Percentiles rank a stretch among this genome's conserved stretches.
Evolutionary conservation across 2,329 filamentous ascomycete species (phyloP).

Genomic region (Aspergillus sp.): DNA sequence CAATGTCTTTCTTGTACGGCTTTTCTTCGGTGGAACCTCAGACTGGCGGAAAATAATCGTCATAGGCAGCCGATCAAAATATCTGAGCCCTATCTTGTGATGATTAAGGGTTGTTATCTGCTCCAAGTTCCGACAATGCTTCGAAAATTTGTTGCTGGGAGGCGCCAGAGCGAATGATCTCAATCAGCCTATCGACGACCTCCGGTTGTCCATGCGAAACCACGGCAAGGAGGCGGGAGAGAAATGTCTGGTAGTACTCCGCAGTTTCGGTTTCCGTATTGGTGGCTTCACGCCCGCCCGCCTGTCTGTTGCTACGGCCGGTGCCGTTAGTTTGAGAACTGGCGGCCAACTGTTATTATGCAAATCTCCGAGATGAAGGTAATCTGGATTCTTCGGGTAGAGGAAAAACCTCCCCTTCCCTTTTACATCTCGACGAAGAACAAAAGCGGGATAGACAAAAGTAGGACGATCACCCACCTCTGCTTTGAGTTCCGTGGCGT

Average conservation of each 20-base stretch:
- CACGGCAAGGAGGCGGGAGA: slow-evolving; percentile 25
- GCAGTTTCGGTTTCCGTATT: slow-evolving; percentile 10
- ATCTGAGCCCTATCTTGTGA: not conserved
- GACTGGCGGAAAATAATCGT: not conserved
- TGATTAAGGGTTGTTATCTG: not conserved
- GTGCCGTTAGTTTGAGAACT: slow-evolving; percentile 11
- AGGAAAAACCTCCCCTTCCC: not conserved
- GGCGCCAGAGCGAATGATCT: slow-evolving; percentile 30
- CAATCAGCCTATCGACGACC: slow-evolving; percentile 24
- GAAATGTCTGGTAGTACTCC: slow-evolving; percentile 27
- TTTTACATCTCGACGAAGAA: not conserved
- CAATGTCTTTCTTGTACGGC: too few species aligned
- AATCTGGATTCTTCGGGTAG: not conserved
- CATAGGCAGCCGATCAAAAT: not conserved
- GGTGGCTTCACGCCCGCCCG: not conserved
- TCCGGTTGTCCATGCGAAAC: slow-evolving; percentile 25
- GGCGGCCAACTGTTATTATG: slow-evolving; percentile 3
- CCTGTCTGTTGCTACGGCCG: slow-evolving; percentile 3
- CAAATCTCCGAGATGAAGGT: not conserved
- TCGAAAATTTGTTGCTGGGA: slow-evolving; percentile 27
- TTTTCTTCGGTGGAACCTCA: not conserved
- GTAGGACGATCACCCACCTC: slow-evolving; percentile 9
- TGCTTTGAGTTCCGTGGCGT: slow-evolving; percentile 5
- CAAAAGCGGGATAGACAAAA: not conserved
- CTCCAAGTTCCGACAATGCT: slow-evolving; percentile 17